Evolutionary conservation across 257 asterid genomes (phyloP).

Genomic region (Solanum pimpinellifolium): DNA sequence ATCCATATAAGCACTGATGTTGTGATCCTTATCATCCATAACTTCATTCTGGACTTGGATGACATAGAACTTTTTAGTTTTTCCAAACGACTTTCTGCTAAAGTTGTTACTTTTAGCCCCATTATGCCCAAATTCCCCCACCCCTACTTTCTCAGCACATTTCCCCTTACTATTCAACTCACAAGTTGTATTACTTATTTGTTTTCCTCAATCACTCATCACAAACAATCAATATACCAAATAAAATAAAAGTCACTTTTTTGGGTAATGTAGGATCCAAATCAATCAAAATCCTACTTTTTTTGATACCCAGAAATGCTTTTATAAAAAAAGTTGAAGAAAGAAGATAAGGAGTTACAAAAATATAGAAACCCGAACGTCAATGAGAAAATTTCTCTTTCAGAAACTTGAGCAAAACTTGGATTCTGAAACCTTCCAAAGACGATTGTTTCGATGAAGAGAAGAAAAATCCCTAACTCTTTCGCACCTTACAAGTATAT

Average conservation of each 20-base stretch:
- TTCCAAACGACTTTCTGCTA: constrained; percentile 53
- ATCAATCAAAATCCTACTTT: neutral
- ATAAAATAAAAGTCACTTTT: neutral
- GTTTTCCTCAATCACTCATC: neutral
- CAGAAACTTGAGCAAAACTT: neutral
- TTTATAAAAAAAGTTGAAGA: neutral
- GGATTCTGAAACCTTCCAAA: neutral
- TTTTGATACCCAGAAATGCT: neutral
- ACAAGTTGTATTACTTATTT: neutral
- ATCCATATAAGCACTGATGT: constrained; percentile 77
- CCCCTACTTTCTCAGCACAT: constrained; percentile 41
- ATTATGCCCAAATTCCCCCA: constrained; percentile 12
- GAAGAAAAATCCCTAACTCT: neutral
- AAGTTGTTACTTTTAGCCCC: constrained; percentile 55
- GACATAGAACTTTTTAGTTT: constrained; percentile 55
- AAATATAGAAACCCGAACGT: neutral
- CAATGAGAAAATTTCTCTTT: neutral
- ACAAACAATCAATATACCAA: neutral
- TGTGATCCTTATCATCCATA: constrained; percentile 82
- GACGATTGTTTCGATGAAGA: neutral
- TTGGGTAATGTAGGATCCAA: neutral
- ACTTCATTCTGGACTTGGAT: constrained; percentile 73
- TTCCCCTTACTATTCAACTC: constrained; percentile 5
- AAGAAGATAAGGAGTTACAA: neutral
- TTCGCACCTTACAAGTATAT: neutral